phyloP scores from a whole-genome alignment of 106 monocot genomes.

The Ottelia alismoides region DNA sequence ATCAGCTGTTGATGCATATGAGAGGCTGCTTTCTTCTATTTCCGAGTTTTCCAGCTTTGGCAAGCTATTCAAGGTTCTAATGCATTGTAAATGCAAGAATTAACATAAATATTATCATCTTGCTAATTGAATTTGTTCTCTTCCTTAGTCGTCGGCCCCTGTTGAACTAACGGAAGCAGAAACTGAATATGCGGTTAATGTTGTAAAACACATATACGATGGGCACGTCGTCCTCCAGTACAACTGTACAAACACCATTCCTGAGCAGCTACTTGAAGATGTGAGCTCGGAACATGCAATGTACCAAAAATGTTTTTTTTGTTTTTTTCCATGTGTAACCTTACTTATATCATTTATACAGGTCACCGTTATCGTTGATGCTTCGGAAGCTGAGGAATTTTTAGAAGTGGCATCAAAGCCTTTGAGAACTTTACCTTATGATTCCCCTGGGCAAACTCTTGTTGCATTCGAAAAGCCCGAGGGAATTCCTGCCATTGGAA shows the following conservation, averaged over 20 bases:
- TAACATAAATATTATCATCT: too few species aligned
- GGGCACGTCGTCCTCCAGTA: constrained; percentile 84
- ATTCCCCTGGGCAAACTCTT: constrained; percentile 79
- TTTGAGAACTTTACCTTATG: constrained; percentile 66
- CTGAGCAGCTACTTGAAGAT: constrained; percentile 88
- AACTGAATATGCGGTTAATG: constrained; percentile 94
- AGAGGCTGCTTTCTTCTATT: constrained; percentile 83
- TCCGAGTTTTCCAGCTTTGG: constrained; percentile 81
- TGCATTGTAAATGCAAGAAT: too few species aligned
- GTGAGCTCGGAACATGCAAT: constrained; percentile 16
- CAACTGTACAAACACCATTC: constrained; percentile 95
- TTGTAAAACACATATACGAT: constrained; percentile 86
- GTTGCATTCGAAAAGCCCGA: constrained; percentile 89
- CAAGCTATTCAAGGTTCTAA: constrained; percentile 74
- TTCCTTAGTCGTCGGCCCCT: constrained; percentile 77
- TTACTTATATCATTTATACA: constrained; percentile 6
- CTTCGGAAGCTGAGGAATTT: constrained; percentile 93
- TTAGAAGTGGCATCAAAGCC: constrained; percentile 58
- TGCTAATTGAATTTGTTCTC: too few species aligned
- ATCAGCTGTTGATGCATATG: constrained; percentile 68
- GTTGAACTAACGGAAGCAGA: constrained; percentile 97
- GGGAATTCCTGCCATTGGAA: constrained; percentile 62
- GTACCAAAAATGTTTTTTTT: neutral
- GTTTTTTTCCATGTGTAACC: constrained; percentile 1
- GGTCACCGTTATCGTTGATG: constrained; percentile 87